These are phyloP conservation scores for Boletus rufocinnamomeus DNA, from an alignment of 768 basidiomycete species.

Conservation along the genomic window DNA sequence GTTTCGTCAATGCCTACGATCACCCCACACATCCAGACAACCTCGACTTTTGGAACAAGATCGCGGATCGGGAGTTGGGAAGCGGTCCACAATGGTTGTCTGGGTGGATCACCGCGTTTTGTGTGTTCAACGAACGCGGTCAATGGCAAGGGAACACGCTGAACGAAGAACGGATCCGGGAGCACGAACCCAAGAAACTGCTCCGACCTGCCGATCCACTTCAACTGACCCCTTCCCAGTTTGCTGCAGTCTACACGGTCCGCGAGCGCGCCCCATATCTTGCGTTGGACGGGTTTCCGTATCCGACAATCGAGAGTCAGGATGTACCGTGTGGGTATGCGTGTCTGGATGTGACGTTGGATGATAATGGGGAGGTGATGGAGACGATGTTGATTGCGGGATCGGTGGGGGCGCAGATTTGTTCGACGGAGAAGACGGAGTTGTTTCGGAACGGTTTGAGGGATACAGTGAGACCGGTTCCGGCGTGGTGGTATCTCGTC, in stretches of 20 bases:
- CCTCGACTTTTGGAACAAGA: no score
- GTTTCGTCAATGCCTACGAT: slow-evolving; percentile 42
- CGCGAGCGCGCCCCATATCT: slow-evolving; percentile 25
- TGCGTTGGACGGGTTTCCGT: slow-evolving; percentile 31
- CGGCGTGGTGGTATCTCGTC: slow-evolving; percentile 37
- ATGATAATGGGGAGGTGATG: slow-evolving; percentile 28
- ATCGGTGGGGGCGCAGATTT: slow-evolving; percentile 31
- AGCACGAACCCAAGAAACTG: slow-evolving; percentile 37
- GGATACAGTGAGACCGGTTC: slow-evolving; percentile 35
- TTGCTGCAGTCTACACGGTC: slow-evolving; percentile 29
- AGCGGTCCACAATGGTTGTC: no score
- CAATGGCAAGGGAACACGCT: slow-evolving; percentile 36
- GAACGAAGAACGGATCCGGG: no score
- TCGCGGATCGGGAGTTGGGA: no score
- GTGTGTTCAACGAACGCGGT: slow-evolving; percentile 35
- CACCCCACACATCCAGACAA: slow-evolving; percentile 31
- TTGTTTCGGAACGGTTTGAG: slow-evolving; percentile 33
- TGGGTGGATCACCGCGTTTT: slow-evolving; percentile 43
- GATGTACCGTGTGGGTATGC: slow-evolving; percentile 34
- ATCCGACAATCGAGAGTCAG: slow-evolving; percentile 30
- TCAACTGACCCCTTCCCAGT: slow-evolving; percentile 27
- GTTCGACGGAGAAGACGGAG: slow-evolving; percentile 32
- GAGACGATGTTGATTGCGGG: slow-evolving; percentile 35
- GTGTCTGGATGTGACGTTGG: slow-evolving; percentile 32
- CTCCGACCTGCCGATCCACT: slow-evolving; percentile 32